Evolutionary conservation across 495 filamentous ascomycete genomes (phyloP), one percentile per base, ranked within the genome.

Genomic region (Aspergillus affinis): DNA sequence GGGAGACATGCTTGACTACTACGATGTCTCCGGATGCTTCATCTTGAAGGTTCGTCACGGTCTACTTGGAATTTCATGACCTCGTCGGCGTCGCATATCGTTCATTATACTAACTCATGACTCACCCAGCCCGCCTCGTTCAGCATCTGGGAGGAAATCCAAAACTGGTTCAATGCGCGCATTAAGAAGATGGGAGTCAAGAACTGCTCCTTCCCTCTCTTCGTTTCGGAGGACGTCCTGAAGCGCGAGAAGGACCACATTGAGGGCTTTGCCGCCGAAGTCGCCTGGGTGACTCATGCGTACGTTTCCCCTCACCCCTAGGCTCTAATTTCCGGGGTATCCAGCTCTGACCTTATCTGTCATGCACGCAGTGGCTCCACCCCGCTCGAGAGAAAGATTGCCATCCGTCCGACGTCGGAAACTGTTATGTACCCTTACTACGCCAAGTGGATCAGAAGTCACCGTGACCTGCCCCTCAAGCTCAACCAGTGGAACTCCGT

Each of bases 401-500:
- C 95, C 13, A 93, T 99, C 55, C 92, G 95, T 68, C 94, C 94
- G 48, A 99, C 94, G 18, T 93, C 89, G 41, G 94, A 96, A 75
- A 91, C 90, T 57, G 90, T 93, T 68, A 94, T 96, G 90, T 94
- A 96, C 77, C 86, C 88, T 4, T 94, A 97, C 81, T 98, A 96
- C 75, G 82, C 91, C 58, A 94, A 97, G 72, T 96, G 93, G 91
- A 98, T 98, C 75, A 84, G 92, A 65, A 90, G 85, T 68, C 92
- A 98, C 77, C 84, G 94, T 65, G 95, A 98, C 68, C 87, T 98
- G 51, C 95, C 94, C 49, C 85, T 97, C 54, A 84, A 87, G 66
- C 81, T 97, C 52, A 97, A 98, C 77, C 94, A 98, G 75, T 98
- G 94, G 94, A 97, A 97, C 81, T 93, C 89, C 7, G 93, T 97